Evolutionary conservation across 1,284 basidiomycete genomes (phyloP), one percentile per base, ranked within the genome.

Genomic region (Marasmius oreades): DNA sequence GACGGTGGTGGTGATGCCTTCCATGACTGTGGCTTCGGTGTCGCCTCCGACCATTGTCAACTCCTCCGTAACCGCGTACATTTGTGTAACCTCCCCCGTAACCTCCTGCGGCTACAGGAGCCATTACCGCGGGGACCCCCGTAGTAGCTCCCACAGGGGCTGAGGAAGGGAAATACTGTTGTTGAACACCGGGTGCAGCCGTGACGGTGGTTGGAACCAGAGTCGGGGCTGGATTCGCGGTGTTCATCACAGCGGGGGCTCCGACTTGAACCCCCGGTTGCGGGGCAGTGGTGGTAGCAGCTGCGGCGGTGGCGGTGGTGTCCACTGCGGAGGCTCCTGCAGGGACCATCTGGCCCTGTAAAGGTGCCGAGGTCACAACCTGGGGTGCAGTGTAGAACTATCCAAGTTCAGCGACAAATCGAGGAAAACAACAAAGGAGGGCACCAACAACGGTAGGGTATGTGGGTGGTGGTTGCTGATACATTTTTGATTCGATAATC

Each of bases 21-120:
- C 45, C 45, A n/a, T 50, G 47, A 50, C 47, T 50, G 14, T 50
- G 47, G 20, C 47, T 26, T 4, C 47, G 47, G 28, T 50, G 47
- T 14, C 31, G 47, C 18, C 47, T 50, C 18, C 47, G 26, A 50
- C 47, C 28, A n/a, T 31, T 31, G n/a, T 28, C 23, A 26, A 50
- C 47, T 50, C 26, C 28, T 20, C 47, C 47, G n/a, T 50, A 50
- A 31, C 47, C 47, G 16, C n/a, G 26, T 33, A 26, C 28, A 50
- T 16, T 42, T 2, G 39, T 42, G 39, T 45, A 45, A 5, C 44
- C 44, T 23, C 23, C 16, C 8, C 26, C 12, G 14, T 50, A 50
- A 1, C 47, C 47, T 50, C 47, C 44, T 45, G 39, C 45, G 23
- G 26, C 5, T 18, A 50, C 31, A n/a, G 47, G 47, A n/a, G 26